Conservation (phyloP, 495 filamentous ascomycete genomes). For the Hypoxylon crocopeplum region DNA sequence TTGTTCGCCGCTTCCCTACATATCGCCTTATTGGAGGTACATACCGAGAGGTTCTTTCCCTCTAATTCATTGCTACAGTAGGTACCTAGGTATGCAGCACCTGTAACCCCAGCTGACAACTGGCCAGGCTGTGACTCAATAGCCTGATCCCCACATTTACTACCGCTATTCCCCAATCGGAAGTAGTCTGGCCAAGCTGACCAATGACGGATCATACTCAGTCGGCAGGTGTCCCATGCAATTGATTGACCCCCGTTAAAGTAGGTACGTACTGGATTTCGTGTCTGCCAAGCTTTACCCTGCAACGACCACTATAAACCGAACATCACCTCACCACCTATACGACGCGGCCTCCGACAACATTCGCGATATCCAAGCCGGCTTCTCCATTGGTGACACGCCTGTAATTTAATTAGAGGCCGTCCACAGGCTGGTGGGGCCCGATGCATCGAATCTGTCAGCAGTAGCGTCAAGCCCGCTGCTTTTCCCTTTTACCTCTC, state of each 20-base stretch:
- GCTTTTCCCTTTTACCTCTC: slow-evolving; percentile 3
- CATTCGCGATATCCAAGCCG: slow-evolving; percentile 1
- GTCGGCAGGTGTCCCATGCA: slow-evolving; percentile 9
- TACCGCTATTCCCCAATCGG: not conserved
- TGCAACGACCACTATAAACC: slow-evolving; percentile 7
- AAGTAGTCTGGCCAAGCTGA: not conserved
- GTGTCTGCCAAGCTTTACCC: slow-evolving; percentile 6
- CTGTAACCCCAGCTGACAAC: slow-evolving; percentile 7
- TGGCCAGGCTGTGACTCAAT: slow-evolving; percentile 23
- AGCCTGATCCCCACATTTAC: slow-evolving; percentile 14
- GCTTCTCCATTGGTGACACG: slow-evolving; percentile 7
- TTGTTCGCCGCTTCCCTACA: slow-evolving; percentile 12
- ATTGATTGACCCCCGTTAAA: slow-evolving; percentile 3
- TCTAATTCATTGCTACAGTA: not conserved
- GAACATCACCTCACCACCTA: slow-evolving; percentile 9
- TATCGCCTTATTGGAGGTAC: slow-evolving; percentile 10
- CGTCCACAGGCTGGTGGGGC: slow-evolving; percentile 54
- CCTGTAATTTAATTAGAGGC: slow-evolving; percentile 22
- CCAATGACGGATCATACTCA: slow-evolving; percentile 10
- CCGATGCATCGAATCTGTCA: slow-evolving; percentile 41
- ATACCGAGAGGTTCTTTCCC: no score
- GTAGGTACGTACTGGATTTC: slow-evolving; percentile 15
- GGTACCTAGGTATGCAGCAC: not conserved
- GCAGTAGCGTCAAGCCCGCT: slow-evolving; percentile 40
- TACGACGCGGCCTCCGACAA: not conserved